Evolutionary conservation across 805 yeast species (phyloP).

Genomic region (Teunomyces funiuensis): DNA sequence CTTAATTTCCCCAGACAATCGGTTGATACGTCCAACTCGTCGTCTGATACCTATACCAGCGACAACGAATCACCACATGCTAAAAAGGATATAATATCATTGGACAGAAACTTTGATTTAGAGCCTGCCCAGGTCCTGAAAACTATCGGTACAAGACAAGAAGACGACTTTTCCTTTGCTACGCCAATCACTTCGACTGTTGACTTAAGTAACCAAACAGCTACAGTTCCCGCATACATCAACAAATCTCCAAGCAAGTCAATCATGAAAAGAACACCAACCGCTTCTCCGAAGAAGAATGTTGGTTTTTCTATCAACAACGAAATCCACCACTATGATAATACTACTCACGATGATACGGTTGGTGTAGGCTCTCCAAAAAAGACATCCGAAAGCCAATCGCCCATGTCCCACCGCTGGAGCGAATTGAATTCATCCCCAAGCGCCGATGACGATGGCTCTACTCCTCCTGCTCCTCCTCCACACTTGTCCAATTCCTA

Average conservation of each 20-base stretch:
- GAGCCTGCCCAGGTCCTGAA: constrained; percentile 10
- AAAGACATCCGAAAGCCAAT: neutral
- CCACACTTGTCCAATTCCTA: constrained; percentile 12
- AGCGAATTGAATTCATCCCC: constrained; percentile 14
- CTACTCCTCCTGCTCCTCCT: constrained; percentile 12
- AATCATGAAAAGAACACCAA: constrained; percentile 31
- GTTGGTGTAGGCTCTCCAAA: constrained; percentile 1
- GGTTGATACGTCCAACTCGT: constrained; percentile 28
- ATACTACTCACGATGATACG: constrained; percentile 8
- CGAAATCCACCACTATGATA: constrained; percentile 32
- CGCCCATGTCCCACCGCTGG: constrained; percentile 20
- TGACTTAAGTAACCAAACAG: constrained; percentile 11
- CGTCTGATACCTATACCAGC: constrained; percentile 43
- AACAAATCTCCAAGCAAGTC: constrained; percentile 38
- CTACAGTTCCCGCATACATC: constrained; percentile 4
- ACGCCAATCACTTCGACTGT: constrained; percentile 23
- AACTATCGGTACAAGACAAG: constrained; percentile 10
- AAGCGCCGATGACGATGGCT: constrained; percentile 17
- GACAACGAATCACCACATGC: constrained; percentile 19
- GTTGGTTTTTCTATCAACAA: constrained; percentile 33
- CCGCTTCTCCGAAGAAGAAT: constrained; percentile 37
- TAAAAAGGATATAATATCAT: constrained; percentile 9
- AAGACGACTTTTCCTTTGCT: constrained; percentile 27
- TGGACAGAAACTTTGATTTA: constrained; percentile 23
- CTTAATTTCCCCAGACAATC: constrained; percentile 23